These are phyloP conservation scores for Cyclotella baltica DNA, from an alignment of 108 stramenopile species.

Conservation along the genomic window DNA sequence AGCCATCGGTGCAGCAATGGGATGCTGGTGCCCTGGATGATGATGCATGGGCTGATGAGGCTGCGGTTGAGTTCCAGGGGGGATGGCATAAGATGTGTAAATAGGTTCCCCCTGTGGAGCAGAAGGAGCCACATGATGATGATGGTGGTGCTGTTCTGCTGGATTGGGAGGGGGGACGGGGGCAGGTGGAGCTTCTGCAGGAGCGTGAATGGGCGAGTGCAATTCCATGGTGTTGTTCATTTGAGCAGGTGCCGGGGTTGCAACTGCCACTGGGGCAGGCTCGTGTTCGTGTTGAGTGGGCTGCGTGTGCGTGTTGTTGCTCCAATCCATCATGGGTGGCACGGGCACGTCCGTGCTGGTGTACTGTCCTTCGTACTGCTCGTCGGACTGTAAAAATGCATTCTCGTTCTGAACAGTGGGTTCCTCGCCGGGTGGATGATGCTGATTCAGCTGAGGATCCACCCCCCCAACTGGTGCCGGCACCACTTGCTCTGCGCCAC, in stretches of 20 bases:
- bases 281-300: neutral
- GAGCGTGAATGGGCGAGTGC: constrained; percentile 15
- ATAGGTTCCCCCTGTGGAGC: neutral
- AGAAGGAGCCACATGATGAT: neutral
- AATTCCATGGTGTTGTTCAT: neutral
- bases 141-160: neutral
- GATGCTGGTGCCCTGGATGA: neutral
- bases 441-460: neutral
- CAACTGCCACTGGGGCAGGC: neutral
- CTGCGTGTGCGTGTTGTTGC: no score
- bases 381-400: constrained; percentile 1
- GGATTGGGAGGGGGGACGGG: neutral
- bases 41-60: neutral
- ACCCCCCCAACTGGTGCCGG: no score
- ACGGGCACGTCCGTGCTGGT: constrained; percentile 2
- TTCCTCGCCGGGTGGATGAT: neutral
- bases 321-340: constrained; percentile 16
- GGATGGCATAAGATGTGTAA: constrained; percentile 8
- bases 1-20: no score
- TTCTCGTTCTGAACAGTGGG: neutral
- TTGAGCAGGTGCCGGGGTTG: neutral
- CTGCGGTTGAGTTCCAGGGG: neutral
- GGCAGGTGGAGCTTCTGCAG: neutral
- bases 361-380: neutral
- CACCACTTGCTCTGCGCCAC: no score